These are phyloP conservation scores for Moesziomyces sp. DNA, from an alignment of 1,284 basidiomycete genomes.

Conservation along the genomic window DNA sequence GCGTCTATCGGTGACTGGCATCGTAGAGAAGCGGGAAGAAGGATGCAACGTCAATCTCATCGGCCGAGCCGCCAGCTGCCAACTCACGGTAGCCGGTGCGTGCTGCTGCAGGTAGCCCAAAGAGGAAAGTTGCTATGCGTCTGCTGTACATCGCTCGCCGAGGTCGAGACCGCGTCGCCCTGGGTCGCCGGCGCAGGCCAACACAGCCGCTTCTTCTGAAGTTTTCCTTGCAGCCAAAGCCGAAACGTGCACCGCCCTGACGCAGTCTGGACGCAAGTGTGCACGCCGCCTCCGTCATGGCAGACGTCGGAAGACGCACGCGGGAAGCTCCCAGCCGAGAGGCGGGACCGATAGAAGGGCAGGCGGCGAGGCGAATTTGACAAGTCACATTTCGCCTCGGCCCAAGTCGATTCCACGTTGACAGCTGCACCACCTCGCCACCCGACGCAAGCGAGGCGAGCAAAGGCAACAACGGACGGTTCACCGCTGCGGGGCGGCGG, in stretches of 20 bases:
- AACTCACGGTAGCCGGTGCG: not conserved
- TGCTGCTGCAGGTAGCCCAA: not conserved
- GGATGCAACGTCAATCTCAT: not conserved
- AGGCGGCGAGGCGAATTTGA: not conserved
- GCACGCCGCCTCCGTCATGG: constrained; percentile 8
- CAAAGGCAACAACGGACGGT: not conserved
- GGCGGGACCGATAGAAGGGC: not conserved
- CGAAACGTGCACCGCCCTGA: constrained; percentile 5
- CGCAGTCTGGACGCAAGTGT: not conserved
- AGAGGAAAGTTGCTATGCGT: not conserved
- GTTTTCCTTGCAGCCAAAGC: not conserved
- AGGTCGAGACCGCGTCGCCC: not conserved
- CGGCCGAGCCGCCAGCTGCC: too few relatives aligned
- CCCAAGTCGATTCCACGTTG: not conserved
- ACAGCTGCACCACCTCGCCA: not conserved
- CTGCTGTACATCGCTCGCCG: not conserved
- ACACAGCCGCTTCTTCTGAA: not conserved
- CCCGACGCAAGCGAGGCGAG: not conserved
- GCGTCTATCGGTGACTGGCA: too few relatives aligned
- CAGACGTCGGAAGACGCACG: not conserved
- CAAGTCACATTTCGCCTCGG: not conserved
- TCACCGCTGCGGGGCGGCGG: not conserved
- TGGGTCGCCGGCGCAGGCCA: too few relatives aligned
- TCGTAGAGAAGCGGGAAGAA: too few relatives aligned
- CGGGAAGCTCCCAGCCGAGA: not conserved